Conservation (phyloP, 352 stramenopile species). For the Halophytophthora batemanensis region DNA sequence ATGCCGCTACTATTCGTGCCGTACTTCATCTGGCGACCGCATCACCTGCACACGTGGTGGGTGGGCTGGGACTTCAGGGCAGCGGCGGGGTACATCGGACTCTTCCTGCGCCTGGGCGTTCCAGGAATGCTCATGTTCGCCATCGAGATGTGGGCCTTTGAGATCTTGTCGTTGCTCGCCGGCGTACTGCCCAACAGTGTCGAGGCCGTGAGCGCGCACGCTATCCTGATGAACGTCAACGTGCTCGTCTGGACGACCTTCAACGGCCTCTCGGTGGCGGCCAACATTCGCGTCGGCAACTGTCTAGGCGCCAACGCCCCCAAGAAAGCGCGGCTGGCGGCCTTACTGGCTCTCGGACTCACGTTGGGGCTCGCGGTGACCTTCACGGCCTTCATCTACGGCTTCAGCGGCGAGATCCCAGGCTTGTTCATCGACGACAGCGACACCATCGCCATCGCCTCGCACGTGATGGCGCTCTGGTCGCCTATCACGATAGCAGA, state of each 20-base stretch:
- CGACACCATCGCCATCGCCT: constrained; percentile 36
- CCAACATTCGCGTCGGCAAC: constrained; percentile 79
- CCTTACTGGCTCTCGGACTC: constrained; percentile 64
- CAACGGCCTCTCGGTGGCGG: constrained; percentile 71
- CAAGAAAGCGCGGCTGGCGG: constrained; percentile 79
- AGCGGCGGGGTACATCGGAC: constrained; percentile 43
- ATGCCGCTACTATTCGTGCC: constrained; percentile 57
- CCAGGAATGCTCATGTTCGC: constrained; percentile 77
- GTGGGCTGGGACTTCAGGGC: constrained; percentile 58
- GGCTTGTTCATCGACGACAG: constrained; percentile 74
- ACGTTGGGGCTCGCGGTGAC: constrained; percentile 39
- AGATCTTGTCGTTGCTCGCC: constrained; percentile 72
- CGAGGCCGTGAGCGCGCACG: constrained; percentile 70
- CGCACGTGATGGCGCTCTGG: constrained; percentile 52
- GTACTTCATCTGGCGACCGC: constrained; percentile 58
- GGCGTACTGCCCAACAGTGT: constrained; percentile 62
- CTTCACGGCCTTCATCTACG: constrained; percentile 41
- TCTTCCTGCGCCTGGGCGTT: constrained; percentile 69
- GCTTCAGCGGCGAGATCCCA: constrained; percentile 44
- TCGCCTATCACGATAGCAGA: constrained; percentile 72
- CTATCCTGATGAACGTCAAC: constrained; percentile 60
- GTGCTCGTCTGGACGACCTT: constrained; percentile 79
- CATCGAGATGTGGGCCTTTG: constrained; percentile 77
- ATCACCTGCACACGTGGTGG: constrained; percentile 50
- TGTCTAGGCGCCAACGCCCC: constrained; percentile 78